phyloP scores from a whole-genome alignment of 2,329 filamentous ascomycete genomes.

The Cladosporium sp. region DNA sequence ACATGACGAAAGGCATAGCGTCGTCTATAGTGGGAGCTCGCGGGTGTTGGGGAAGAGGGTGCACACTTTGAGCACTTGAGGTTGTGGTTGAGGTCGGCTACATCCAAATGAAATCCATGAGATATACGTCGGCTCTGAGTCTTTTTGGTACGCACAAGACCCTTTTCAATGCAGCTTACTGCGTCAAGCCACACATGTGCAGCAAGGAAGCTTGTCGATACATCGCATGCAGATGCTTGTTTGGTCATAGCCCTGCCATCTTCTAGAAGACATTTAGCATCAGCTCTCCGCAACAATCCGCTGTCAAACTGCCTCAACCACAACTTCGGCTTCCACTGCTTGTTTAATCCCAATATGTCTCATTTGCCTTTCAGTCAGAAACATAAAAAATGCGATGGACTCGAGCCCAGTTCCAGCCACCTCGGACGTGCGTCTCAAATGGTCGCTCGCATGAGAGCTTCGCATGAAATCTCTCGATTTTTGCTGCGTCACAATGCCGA shows the following conservation, averaged over 20 bases:
- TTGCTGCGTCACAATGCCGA: background rate
- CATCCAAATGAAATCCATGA: background rate
- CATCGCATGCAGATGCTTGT: background rate
- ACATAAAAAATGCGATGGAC: background rate
- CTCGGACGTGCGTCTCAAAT: background rate
- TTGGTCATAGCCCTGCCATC: background rate
- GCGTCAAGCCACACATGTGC: background rate
- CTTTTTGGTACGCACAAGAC: no score
- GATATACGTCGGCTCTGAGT: background rate
- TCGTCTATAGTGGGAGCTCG: no score
- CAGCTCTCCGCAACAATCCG: background rate
- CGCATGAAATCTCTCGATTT: background rate
- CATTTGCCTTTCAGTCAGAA: background rate
- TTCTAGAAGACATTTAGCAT: background rate
- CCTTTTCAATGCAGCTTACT: background rate
- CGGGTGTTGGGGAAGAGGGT: no score
- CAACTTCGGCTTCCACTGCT: background rate
- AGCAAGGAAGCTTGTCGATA: background rate
- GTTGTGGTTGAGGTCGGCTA: background rate
- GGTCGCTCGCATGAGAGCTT: background rate
- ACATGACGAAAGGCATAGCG: background rate
- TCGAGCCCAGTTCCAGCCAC: background rate
- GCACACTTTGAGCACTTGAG: no score
- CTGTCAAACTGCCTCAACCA: background rate
- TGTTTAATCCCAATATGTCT: background rate